These are phyloP conservation scores for Plenodomus tracheiphilus DNA, from an alignment of 2,329 filamentous ascomycete species.

Conservation along the genomic window DNA sequence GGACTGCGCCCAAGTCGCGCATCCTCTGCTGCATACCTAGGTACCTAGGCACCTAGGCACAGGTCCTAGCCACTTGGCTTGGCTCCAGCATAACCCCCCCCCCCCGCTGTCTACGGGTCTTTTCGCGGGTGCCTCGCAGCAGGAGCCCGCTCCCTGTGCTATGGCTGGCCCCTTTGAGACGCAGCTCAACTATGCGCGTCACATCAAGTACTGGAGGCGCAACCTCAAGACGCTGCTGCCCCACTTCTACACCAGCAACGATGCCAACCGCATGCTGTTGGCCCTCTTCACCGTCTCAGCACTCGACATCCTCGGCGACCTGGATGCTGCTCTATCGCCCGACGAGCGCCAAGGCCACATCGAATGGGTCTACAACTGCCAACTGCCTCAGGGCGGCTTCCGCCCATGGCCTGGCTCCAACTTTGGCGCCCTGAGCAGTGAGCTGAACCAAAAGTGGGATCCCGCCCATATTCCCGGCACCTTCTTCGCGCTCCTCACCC, in stretches of 20 bases:
- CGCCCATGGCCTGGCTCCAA: conserved; percentile 76
- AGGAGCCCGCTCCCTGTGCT: not conserved
- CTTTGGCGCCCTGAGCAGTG: conserved; percentile 53
- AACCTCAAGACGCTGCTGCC: conserved; percentile 83
- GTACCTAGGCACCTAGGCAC: too few species aligned
- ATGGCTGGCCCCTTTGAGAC: conserved; percentile 16
- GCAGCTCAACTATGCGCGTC: conserved; percentile 49
- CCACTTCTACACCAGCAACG: conserved; percentile 79
- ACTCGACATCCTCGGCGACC: conserved; percentile 74
- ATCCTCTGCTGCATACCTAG: too few species aligned
- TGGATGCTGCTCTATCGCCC: conserved; percentile 58
- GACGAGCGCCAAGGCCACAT: conserved; percentile 61
- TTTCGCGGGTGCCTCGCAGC: not conserved
- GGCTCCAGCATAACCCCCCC: too few species aligned
- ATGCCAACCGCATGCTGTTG: conserved; percentile 87
- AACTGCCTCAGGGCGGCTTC: conserved; percentile 86
- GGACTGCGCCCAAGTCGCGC: too few species aligned
- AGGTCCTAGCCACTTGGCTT: too few species aligned
- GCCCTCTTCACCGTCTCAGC: conserved; percentile 88
- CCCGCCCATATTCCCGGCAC: conserved; percentile 86
- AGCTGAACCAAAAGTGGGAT: conserved; percentile 64
- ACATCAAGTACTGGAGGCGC: conserved; percentile 90
- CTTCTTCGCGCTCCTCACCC: conserved; percentile 79
- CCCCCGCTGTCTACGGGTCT: too few species aligned
- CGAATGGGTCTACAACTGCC: conserved; percentile 82